Percentiles rank a stretch among this genome's conserved stretches.
Evolutionary conservation across 352 stramenopile genomes (phyloP).

Genomic region (Phytophthora sp.): DNA sequence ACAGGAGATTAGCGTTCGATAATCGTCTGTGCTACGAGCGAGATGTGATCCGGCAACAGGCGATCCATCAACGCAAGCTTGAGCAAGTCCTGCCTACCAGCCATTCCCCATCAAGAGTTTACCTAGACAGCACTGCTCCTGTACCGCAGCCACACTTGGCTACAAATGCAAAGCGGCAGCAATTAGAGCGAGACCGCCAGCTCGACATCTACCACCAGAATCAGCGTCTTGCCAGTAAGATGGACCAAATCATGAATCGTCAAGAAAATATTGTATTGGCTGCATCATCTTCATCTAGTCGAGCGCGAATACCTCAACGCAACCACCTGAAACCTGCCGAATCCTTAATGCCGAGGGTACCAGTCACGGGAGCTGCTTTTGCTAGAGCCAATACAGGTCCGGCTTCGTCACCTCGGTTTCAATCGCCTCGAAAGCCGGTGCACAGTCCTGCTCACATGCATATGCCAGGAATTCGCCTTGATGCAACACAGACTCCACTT

Average conservation of each 20-base stretch:
- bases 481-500: constrained; percentile 70
- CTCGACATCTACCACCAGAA: constrained; percentile 72
- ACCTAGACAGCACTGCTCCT: constrained; percentile 67
- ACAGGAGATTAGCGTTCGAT: constrained; percentile 78
- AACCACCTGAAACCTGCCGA: constrained; percentile 1
- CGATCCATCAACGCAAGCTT: constrained; percentile 71
- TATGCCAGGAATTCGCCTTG: constrained; percentile 73
- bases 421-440: constrained; percentile 28
- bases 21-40: constrained; percentile 86
- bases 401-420: constrained; percentile 2
- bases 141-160: constrained; percentile 46
- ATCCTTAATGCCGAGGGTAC: constrained; percentile 7
- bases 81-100: constrained; percentile 64
- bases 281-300: constrained; percentile 27
- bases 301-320: neutral
- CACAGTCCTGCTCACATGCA: constrained; percentile 63
- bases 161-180: constrained; percentile 64
- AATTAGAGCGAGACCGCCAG: constrained; percentile 68
- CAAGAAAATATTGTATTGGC: constrained; percentile 68
- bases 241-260: constrained; percentile 72
- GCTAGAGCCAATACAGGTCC: constrained; percentile 11
- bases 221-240: constrained; percentile 70
- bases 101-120: constrained; percentile 61
- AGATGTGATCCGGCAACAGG: constrained; percentile 65
- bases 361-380: neutral